These are phyloP conservation scores for Globisporangium lucens DNA, from an alignment of 352 stramenopile species.

Conservation along the genomic window DNA sequence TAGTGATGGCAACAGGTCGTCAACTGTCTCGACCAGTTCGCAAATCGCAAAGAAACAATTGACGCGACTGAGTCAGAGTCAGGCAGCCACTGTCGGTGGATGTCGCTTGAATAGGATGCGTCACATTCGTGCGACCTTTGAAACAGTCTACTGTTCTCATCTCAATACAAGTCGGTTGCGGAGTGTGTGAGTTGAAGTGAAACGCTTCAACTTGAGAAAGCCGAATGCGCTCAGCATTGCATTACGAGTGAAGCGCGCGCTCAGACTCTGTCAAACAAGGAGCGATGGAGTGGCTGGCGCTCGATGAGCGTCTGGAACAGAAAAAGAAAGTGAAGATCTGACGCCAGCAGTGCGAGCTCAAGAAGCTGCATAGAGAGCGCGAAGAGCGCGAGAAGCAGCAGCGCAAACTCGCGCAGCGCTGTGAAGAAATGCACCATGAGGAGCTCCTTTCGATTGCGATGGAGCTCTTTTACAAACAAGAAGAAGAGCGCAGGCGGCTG, in stretches of 20 bases:
- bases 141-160: not conserved
- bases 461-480: slow-evolving; percentile 25
- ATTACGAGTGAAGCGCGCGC: not conserved
- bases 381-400: slow-evolving; percentile 33
- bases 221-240: not conserved
- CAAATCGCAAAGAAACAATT: slow-evolving; percentile 1
- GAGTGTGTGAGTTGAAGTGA: not conserved
- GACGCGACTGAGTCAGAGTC: not conserved
- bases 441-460: slow-evolving; percentile 46
- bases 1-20: not conserved
- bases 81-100: not conserved
- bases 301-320: slow-evolving; percentile 44
- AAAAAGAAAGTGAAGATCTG: slow-evolving; percentile 41
- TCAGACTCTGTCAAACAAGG: not conserved
- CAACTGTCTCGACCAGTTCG: not conserved
- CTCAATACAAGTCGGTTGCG: not conserved
- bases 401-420: slow-evolving; percentile 25
- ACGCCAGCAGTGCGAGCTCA: slow-evolving; percentile 47
- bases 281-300: slow-evolving; percentile 45
- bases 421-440: slow-evolving; percentile 51
- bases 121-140: slow-evolving; percentile 1
- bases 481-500: slow-evolving; percentile 21
- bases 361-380: slow-evolving; percentile 25
- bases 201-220: slow-evolving; percentile 8
- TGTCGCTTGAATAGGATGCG: not conserved